Conservation (phyloP, 208 protist species). For the Acanthamoeba lenticulata region DNA sequence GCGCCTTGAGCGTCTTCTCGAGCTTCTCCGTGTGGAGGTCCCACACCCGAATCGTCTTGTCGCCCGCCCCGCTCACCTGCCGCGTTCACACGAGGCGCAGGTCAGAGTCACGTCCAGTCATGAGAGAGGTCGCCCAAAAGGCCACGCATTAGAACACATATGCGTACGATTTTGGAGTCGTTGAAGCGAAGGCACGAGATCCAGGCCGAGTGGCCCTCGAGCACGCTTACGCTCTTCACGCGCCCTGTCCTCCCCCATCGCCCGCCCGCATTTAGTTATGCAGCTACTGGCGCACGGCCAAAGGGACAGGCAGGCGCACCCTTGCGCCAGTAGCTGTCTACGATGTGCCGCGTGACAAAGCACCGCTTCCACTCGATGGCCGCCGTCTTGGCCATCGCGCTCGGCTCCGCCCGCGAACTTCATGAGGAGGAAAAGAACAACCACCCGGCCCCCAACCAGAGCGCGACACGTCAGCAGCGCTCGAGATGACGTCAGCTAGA, state of each 20-base stretch:
- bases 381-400: background rate
- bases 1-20: conserved; percentile 34
- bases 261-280: too few species aligned
- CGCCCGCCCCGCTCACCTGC: conserved; percentile 42
- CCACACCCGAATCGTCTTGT: conserved; percentile 48
- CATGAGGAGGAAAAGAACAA: too few species aligned
- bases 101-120: too few species aligned
- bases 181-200: conserved; percentile 31
- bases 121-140: too few species aligned
- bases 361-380: background rate
- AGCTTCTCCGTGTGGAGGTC: conserved; percentile 9
- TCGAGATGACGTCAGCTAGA: too few species aligned
- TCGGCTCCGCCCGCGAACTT: background rate
- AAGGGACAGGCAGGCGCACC: background rate
- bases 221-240: conserved; percentile 11
- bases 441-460: too few species aligned
- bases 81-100: background rate
- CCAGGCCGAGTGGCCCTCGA: conserved; percentile 58
- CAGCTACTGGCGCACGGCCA: background rate
- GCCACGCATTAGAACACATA: background rate
- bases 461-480: too few species aligned
- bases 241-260: too few species aligned
- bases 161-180: conserved; percentile 31
- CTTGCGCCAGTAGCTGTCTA: conserved; percentile 1
- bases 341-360: background rate